Base-by-base conservation (phyloP, 805 yeast genomes). In the Starmerella cellae region DNA sequence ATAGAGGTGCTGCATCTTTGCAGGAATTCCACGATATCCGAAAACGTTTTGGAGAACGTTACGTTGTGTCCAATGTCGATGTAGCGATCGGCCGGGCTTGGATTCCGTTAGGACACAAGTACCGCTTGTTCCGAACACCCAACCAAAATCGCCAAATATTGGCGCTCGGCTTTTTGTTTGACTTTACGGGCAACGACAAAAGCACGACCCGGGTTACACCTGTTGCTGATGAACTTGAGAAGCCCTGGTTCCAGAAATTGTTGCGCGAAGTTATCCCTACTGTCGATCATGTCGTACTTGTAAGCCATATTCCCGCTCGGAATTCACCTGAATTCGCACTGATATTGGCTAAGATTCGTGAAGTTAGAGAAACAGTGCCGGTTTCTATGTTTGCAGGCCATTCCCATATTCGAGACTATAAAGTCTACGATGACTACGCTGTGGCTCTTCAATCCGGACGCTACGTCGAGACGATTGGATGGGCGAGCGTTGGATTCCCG, bases 371-470 rank as follows among this genome's bases (percentile, higher is more conserved):
- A 8, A 57, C 67, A 29, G 68, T 70, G 0, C 65, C 75, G 1
- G 81, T 87, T 39, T 91, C 82, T 55, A 81, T 82, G 58, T 81
- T 87, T 61, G 96, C 95, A 2, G 96, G 95, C 1, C 96, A 87
- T 62, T 79, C 94, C 29, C 96, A 87, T 57, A 75, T 87, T 19
- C 68, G 96, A 49, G 96, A 87, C 60, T 85, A 80, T 59, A 69
- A 71, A 5, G 63, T 73, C 3, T 66, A 75, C 45, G 96, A 87
- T 56, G 62, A 65, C 2, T 62, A 61, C 39, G 70, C 85, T 24
- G 74, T 82, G 1, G 94, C 77, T 0, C 60, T 87, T 20, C 94
- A 87, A 63, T 79, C 94, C 54, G 96, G 96, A 0, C 67, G 95
- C 37, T 87, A 81, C 57, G 76, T 93, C 54, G 96, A 87, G 58